These are phyloP conservation scores for Litchi chinensis DNA, from an alignment of 345 rosid species.

Conservation along the genomic window DNA sequence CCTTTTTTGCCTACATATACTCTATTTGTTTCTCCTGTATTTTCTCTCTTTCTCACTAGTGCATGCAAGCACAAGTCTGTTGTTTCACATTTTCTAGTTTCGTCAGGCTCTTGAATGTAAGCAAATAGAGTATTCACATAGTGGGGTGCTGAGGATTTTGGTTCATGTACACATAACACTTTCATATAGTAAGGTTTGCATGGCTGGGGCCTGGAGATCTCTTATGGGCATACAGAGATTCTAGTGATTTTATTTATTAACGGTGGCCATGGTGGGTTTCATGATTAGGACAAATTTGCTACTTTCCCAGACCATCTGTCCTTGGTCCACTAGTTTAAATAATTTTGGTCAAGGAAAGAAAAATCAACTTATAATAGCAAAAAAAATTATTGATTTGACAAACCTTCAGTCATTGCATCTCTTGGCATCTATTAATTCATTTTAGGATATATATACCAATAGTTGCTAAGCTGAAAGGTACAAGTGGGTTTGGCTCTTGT, in stretches of 20 bases:
- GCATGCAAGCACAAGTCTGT: background rate
- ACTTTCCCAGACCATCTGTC: background rate
- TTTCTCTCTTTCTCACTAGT: background rate
- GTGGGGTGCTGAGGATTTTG: background rate
- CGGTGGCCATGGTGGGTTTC: background rate
- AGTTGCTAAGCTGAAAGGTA: too few relatives aligned
- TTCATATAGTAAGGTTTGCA: background rate
- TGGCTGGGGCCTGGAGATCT: slow-evolving; percentile 24
- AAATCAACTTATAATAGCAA: too few relatives aligned
- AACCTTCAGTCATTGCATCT: too few relatives aligned
- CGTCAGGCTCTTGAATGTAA: slow-evolving; percentile 24
- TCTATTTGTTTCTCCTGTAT: background rate
- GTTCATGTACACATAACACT: background rate
- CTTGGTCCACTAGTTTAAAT: slow-evolving; percentile 19
- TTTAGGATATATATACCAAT: too few relatives aligned
- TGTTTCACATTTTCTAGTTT: slow-evolving; percentile 17
- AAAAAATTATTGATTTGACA: slow-evolving; percentile 14
- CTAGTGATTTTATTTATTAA: background rate
- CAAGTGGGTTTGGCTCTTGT: too few relatives aligned
- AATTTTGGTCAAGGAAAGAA: background rate
- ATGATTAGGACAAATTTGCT: background rate
- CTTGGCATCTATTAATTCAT: background rate
- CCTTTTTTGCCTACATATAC: too few relatives aligned
- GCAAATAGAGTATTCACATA: background rate
- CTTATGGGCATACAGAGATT: slow-evolving; percentile 22